Evolutionary conservation across 192 early-diverging fungal genomes (phyloP).

Genomic region (Funneliformis geosporum): DNA sequence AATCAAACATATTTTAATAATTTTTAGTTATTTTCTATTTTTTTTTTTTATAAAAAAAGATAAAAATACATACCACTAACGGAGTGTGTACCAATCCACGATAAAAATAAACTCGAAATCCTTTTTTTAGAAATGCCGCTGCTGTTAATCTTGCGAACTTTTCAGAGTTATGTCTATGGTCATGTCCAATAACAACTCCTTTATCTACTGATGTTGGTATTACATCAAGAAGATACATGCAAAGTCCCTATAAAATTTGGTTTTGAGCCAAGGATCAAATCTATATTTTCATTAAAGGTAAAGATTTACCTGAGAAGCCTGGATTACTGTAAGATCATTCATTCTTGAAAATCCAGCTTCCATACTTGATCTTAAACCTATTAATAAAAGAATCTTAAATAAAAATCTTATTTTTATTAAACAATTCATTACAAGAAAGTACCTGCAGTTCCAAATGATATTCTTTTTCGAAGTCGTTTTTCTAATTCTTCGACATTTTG

Average conservation of each 20-base stretch:
- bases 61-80: slow-evolving; percentile 52
- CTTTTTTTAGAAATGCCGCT: slow-evolving; percentile 75
- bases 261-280: neutral
- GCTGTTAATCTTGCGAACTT: slow-evolving; percentile 83
- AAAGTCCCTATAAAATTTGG: slow-evolving; percentile 57
- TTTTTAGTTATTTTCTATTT: neutral
- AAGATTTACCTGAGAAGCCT: slow-evolving; percentile 75
- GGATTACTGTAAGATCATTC: slow-evolving; percentile 92
- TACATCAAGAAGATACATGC: slow-evolving; percentile 62
- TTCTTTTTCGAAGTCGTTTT: slow-evolving; percentile 56
- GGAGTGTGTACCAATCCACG: slow-evolving; percentile 80
- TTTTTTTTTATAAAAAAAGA: neutral
- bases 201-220: slow-evolving; percentile 59
- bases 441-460: slow-evolving; percentile 89
- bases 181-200: slow-evolving; percentile 90
- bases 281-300: neutral
- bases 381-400: neutral
- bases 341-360: slow-evolving; percentile 91
- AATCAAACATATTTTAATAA: neutral
- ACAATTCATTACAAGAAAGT: neutral
- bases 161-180: slow-evolving; percentile 88
- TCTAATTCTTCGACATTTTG: slow-evolving; percentile 55
- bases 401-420: neutral
- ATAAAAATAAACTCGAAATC: slow-evolving; percentile 81
- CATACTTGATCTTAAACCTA: slow-evolving; percentile 88